Evolutionary conservation across 352 stramenopile species (phyloP).

Genomic region (Globisporangium yorkense): DNA sequence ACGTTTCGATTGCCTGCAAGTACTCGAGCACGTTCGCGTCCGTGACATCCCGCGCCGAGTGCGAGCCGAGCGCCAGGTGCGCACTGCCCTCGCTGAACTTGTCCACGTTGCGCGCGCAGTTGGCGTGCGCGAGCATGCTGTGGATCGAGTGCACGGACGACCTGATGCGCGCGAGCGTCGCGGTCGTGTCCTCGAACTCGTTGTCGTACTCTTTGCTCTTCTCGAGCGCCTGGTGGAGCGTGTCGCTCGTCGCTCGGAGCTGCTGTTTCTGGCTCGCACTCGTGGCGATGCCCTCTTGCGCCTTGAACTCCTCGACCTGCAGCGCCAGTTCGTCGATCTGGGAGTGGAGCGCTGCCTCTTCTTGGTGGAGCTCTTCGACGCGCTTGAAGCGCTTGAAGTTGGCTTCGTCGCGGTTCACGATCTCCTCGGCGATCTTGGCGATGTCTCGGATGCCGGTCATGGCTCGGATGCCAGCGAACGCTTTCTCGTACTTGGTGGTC

Average conservation of each 20-base stretch:
- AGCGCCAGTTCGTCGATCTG: constrained; percentile 41
- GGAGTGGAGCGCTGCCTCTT: constrained; percentile 41
- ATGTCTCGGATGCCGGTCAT: constrained; percentile 52
- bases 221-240: constrained; percentile 31
- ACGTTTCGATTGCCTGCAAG: constrained; percentile 72
- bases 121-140: constrained; percentile 56
- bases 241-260: constrained; percentile 30
- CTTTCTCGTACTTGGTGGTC: constrained; percentile 55
- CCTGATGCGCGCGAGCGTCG: constrained; percentile 50
- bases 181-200: constrained; percentile 53
- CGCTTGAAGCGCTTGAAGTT: constrained; percentile 82
- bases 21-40: constrained; percentile 72
- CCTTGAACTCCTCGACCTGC: constrained; percentile 62
- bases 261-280: constrained; percentile 53
- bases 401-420: constrained; percentile 55
- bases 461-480: constrained; percentile 54
- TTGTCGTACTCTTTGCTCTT: constrained; percentile 40
- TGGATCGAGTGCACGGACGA: constrained; percentile 69
- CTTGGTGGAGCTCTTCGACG: constrained; percentile 58
- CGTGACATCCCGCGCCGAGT: constrained; percentile 40
- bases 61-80: constrained; percentile 17
- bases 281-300: constrained; percentile 56
- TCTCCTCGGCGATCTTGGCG: constrained; percentile 36
- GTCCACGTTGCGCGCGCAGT: constrained; percentile 33
- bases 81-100: constrained; percentile 21